These are phyloP conservation scores for Canavalia ensiformis DNA, from an alignment of 306 rosid species.

Conservation along the genomic window DNA sequence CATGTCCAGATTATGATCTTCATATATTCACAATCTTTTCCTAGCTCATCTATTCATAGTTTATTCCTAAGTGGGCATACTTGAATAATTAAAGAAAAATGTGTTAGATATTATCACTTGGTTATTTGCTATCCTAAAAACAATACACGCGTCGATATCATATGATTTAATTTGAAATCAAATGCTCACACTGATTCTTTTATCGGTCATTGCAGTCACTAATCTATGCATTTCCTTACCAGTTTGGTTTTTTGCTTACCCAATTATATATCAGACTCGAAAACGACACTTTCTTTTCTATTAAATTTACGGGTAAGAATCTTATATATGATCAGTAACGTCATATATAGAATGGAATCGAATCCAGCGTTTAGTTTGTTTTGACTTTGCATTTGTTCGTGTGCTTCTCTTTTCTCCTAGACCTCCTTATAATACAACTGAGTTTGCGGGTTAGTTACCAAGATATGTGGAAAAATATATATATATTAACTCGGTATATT, in stretches of 20 bases:
- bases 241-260: not conserved
- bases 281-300: slow-evolving; percentile 24
- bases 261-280: not conserved
- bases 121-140: slow-evolving; percentile 33
- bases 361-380: slow-evolving; percentile 10
- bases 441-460: not conserved
- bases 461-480: no score
- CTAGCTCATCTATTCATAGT: not conserved
- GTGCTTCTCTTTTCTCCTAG: slow-evolving; percentile 17
- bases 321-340: not conserved
- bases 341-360: not conserved
- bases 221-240: not conserved
- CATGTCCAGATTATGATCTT: slow-evolving; percentile 28
- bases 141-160: not conserved
- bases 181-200: not conserved
- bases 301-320: slow-evolving; percentile 4
- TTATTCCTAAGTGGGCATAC: slow-evolving; percentile 35
- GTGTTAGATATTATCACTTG: not conserved
- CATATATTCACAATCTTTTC: slow-evolving; percentile 19
- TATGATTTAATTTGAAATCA: slow-evolving; percentile 5
- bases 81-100: not conserved
- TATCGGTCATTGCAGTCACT: not conserved
- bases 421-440: not conserved
- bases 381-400: slow-evolving; percentile 2
- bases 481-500: no score